Evolutionary conservation across 2,329 filamentous ascomycete genomes (phyloP), one percentile per base, ranked within the genome.

Genomic region (Curvularia sp.): DNA sequence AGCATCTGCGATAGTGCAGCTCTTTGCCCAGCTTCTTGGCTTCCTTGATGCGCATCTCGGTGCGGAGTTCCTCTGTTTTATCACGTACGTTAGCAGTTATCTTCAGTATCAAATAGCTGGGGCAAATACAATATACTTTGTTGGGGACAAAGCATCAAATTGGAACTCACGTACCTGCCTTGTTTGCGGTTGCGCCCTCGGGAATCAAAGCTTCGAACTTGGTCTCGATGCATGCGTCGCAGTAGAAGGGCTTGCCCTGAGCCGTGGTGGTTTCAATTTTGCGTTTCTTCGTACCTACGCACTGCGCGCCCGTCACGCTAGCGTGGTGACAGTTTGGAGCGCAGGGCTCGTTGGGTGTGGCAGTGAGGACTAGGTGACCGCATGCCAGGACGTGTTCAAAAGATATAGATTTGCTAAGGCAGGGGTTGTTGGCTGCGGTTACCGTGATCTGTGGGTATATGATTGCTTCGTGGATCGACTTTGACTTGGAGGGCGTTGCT

Each of bases 331-430:
- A 65, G 24, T 65, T 65, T 8, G 54, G 58, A 2, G 63, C 63
- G n/a, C 63, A 63, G 2, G 51, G 47, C 31, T 61, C 53, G 9
- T 55, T 24, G 0, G 58, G 30, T 20, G 20, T 28, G 5, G 26
- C n/a, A 0, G 61, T 61, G 1, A 38, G 33, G 22, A 65, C 28
- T 5, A 60, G 20, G 31, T 63, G 61, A 2, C 56, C 53, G 39
- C 63, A 65, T 8, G 9, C 15, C 5, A 65, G 38, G 2, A 61
- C 22, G n/a, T 65, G 63, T 24, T 65, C 58, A 49, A 18, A 58
- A 2, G 50, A 42, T 28, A 50, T 42, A 2, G 51, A 52, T 1
- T 46, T 10, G 1, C 52, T 49, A 5, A 35, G 22, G 12, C 61
- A 65, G 0, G 61, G 53, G n/a, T 61, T 7, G 12, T 10, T 44